A percentile compares a stretch with the other conserved stretches of the same genome.
Conservation (phyloP, 805 yeast species). For the Cyberlindnera mississippiensis region DNA sequence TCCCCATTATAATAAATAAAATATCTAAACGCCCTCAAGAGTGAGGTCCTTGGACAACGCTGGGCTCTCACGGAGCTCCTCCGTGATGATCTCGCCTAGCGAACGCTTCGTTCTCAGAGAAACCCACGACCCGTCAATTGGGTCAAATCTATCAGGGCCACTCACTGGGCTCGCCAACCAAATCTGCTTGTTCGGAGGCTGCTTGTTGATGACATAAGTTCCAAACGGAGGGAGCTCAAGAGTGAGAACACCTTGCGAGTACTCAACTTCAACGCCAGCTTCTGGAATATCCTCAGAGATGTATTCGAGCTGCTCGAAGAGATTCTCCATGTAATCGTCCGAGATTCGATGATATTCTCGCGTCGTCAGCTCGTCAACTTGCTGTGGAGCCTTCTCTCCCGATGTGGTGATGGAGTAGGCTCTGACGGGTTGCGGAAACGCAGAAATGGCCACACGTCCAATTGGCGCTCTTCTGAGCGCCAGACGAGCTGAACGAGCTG, state of each 20-base stretch:
- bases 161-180: slow-evolving; percentile 94
- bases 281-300: slow-evolving; percentile 57
- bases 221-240: slow-evolving; percentile 69
- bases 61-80: no score
- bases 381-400: slow-evolving; percentile 50
- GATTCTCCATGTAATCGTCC: slow-evolving; percentile 62
- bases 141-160: slow-evolving; percentile 88
- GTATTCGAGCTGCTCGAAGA: slow-evolving; percentile 64
- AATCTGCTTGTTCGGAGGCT: slow-evolving; percentile 95
- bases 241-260: slow-evolving; percentile 84
- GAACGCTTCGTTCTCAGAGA: slow-evolving; percentile 62
- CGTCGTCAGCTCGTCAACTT: slow-evolving; percentile 43
- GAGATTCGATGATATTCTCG: slow-evolving; percentile 62
- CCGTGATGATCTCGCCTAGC: slow-evolving; percentile 33
- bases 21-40: no score
- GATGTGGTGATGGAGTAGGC: slow-evolving; percentile 39
- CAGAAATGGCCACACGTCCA: background rate
- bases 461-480: background rate
- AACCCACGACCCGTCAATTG: slow-evolving; percentile 70
- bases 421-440: slow-evolving; percentile 3
- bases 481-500: background rate
- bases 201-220: slow-evolving; percentile 89
- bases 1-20: no score
- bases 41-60: no score
- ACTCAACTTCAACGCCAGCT: slow-evolving; percentile 60